Base-by-base conservation (phyloP, 1,284 basidiomycete species). In the Microbotryum saponariae region DNA sequence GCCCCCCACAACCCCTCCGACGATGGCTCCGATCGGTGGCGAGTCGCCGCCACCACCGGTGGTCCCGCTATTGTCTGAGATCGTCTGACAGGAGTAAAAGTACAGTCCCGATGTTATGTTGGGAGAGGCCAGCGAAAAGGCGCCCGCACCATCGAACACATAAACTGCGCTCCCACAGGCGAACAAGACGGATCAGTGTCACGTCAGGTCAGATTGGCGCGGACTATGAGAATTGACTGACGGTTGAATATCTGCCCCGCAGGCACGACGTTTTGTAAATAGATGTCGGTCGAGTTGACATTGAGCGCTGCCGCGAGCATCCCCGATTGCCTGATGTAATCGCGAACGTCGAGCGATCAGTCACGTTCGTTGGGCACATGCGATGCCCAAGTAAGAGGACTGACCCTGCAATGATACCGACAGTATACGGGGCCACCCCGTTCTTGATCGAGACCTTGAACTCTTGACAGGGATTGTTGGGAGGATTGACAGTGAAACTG, bases 1-100 rank as follows among this genome's bases (percentile, higher is more conserved):
- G 6, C 59, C 57, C 37, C 66, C 66, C 18, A 68, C 49, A 0
- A 61, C 66, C 9, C 57, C 66, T 42, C 66, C 66, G 5, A 62
- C 59, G 48, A 68, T 62, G 3, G 64, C 58, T 42, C 63, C 63
- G n/a, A 63, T n/a, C 10, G 61, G 37, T 0, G 57, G 57, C 6
- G 52, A 47, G 18, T 51, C 31, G 31, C 31, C 31, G 31, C 7
- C 31, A 8, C 9, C 31, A 31, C 31, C 31, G 31, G 31, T 31
- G 31, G 31, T 33, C 20, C 51, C 51, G 8, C 23, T 8, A 20
- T 25, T 33, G 51, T 25, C 29, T 25, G 23, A 33, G 37, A 42
- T 42, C 6, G 29, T 6, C 51, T 20, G 45, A 51, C 65, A 68
- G 14, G 25, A 16, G 6, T 9, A 3, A 10, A 54, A 23, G 33